phyloP scores from a whole-genome alignment of 108 stramenopile genomes.

The Discostella pseudostelligera region DNA sequence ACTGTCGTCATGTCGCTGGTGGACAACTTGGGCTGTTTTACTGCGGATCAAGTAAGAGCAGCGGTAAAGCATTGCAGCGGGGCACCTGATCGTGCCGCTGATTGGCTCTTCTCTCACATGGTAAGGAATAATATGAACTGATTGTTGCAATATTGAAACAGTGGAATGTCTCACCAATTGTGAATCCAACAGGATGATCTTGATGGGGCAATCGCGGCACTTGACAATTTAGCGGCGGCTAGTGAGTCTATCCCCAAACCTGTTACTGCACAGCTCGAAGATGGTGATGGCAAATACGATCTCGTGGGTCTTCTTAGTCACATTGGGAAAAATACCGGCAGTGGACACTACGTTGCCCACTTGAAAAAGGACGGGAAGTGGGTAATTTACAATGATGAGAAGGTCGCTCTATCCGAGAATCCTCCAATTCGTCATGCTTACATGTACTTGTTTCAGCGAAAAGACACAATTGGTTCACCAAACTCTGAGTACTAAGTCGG shows the following conservation, averaged over 20 bases:
- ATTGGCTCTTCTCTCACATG: constrained; percentile 97
- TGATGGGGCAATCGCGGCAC: constrained; percentile 82
- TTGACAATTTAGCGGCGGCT: constrained; percentile 41
- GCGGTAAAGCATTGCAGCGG: constrained; percentile 84
- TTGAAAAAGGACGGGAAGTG: constrained; percentile 92
- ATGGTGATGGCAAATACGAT: constrained; percentile 87
- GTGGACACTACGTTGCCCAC: constrained; percentile 99
- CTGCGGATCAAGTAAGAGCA: constrained; percentile 86
- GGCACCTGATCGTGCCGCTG: constrained; percentile 91
- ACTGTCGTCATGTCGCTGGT: constrained; percentile 78
- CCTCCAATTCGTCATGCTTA: constrained; percentile 90
- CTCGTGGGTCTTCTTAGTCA: constrained; percentile 95
- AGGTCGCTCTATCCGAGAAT: constrained; percentile 86
- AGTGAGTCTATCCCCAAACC: constrained; percentile 16
- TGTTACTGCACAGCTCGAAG: constrained; percentile 57
- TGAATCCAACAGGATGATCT: constrained; percentile 65
- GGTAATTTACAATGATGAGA: constrained; percentile 98
- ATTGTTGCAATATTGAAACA: not conserved
- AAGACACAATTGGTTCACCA: constrained; percentile 47
- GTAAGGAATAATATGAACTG: constrained; percentile 15
- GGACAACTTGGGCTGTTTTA: constrained; percentile 89
- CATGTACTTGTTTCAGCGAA: constrained; percentile 87
- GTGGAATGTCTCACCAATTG: not conserved
- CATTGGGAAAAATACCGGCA: constrained; percentile 95
- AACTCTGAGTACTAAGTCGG: constrained; percentile 39